These are phyloP conservation scores for Pleurotus citrinopileatus DNA, from an alignment of 768 basidiomycete species.

Conservation along the genomic window DNA sequence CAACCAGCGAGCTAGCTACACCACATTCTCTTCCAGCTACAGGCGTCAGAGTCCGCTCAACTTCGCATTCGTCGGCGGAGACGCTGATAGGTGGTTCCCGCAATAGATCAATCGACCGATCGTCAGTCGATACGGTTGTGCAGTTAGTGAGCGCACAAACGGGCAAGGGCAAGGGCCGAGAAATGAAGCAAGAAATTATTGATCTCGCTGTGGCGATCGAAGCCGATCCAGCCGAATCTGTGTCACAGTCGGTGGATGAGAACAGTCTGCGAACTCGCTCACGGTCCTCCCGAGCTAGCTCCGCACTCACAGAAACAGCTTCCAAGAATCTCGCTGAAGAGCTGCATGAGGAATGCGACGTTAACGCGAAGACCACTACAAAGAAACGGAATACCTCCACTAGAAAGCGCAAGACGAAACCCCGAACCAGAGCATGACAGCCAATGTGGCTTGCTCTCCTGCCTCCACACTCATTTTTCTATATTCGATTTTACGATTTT, in stretches of 20 bases:
- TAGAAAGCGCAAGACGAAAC: background rate
- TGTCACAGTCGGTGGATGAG: background rate
- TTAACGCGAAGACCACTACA: background rate
- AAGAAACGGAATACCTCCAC: background rate
- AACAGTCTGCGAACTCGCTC: background rate
- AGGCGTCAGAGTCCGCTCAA: conserved; percentile 31
- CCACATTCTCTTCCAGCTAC: background rate
- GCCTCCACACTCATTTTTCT: background rate
- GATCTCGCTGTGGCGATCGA: background rate
- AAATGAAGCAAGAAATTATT: background rate
- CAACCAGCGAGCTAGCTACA: background rate
- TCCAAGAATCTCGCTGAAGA: background rate
- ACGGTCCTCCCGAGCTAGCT: background rate
- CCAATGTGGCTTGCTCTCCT: background rate
- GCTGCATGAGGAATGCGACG: background rate
- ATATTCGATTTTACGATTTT: background rate
- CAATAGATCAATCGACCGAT: background rate
- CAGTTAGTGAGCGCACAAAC: background rate
- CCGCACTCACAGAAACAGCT: background rate
- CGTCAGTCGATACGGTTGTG: background rate
- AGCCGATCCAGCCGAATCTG: background rate
- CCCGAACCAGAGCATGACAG: background rate
- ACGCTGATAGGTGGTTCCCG: conserved; percentile 24
- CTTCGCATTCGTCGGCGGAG: conserved; percentile 35
- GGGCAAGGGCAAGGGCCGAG: background rate